phyloP scores from a whole-genome alignment of 2,329 filamentous ascomycete genomes.

The Anisogramma anomala region DNA sequence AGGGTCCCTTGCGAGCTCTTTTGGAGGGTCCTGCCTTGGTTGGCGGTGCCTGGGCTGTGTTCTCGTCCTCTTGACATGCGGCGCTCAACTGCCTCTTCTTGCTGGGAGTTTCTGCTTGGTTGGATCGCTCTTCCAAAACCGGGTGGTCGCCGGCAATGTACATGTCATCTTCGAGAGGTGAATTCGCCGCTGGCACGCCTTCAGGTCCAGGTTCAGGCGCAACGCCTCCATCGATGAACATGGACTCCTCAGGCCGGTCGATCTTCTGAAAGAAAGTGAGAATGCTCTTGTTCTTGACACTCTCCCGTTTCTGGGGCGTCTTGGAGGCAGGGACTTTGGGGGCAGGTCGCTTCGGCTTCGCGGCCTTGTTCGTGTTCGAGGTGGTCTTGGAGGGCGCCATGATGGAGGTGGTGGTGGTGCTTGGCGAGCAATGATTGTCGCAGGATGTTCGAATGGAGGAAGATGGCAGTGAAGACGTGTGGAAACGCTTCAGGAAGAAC shows the following conservation, averaged over 20 bases:
- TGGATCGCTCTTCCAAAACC: slow-evolving; percentile 22
- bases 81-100: slow-evolving; percentile 33
- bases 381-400: slow-evolving; percentile 10
- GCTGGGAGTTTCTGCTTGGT: slow-evolving; percentile 26
- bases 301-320: slow-evolving; percentile 23
- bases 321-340: slow-evolving; percentile 16
- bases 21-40: slow-evolving; percentile 15
- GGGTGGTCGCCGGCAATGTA: slow-evolving; percentile 15
- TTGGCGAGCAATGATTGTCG: neutral
- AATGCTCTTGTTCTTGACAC: slow-evolving; percentile 49
- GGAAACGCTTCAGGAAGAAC: no score
- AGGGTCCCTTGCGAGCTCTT: slow-evolving; percentile 42
- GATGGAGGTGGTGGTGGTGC: neutral
- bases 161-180: slow-evolving; percentile 17
- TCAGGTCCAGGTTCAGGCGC: slow-evolving; percentile 11
- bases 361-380: neutral
- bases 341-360: slow-evolving; percentile 5
- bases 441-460: neutral
- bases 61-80: slow-evolving; percentile 10
- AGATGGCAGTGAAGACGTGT: no score
- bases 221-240: slow-evolving; percentile 36
- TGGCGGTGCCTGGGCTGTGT: neutral
- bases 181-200: slow-evolving; percentile 3
- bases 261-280: slow-evolving; percentile 66
- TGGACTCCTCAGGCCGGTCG: slow-evolving; percentile 44